Conservation (phyloP, 2,329 filamentous ascomycete species). For the Alternaria sp. region DNA sequence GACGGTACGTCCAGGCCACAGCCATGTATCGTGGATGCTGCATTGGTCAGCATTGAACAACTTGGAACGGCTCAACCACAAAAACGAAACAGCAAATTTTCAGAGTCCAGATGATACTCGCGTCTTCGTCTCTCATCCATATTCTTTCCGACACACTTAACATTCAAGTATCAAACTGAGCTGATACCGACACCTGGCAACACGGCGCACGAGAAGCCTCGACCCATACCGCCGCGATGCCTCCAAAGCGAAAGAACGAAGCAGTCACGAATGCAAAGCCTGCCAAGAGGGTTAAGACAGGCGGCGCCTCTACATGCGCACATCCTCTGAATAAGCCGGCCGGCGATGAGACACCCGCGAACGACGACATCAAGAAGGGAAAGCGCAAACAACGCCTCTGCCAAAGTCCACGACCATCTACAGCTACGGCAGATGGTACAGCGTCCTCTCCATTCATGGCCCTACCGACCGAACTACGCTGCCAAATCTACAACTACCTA, state of each 20-base stretch:
- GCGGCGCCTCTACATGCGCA: neutral
- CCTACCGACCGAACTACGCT: neutral
- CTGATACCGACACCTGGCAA: neutral
- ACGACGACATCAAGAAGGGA: neutral
- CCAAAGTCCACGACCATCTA: neutral
- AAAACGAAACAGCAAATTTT: neutral
- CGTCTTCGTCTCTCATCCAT: neutral
- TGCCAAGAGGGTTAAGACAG: neutral
- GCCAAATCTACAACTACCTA: neutral
- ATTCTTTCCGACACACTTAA: neutral
- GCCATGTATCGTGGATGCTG: neutral
- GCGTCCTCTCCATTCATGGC: neutral
- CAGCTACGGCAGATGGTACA: neutral
- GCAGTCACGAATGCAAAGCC: neutral
- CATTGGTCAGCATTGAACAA: neutral
- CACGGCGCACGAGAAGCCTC: neutral
- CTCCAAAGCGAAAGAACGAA: neutral
- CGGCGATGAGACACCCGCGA: neutral
- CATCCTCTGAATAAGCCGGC: neutral
- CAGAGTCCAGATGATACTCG: fast-evolving
- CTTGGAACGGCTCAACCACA: neutral
- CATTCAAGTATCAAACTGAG: neutral
- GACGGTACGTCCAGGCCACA: neutral
- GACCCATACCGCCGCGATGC: neutral
- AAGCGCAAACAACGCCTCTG: neutral